Base-by-base conservation (phyloP, 768 basidiomycete species). In the Termitomyces heimii region DNA sequence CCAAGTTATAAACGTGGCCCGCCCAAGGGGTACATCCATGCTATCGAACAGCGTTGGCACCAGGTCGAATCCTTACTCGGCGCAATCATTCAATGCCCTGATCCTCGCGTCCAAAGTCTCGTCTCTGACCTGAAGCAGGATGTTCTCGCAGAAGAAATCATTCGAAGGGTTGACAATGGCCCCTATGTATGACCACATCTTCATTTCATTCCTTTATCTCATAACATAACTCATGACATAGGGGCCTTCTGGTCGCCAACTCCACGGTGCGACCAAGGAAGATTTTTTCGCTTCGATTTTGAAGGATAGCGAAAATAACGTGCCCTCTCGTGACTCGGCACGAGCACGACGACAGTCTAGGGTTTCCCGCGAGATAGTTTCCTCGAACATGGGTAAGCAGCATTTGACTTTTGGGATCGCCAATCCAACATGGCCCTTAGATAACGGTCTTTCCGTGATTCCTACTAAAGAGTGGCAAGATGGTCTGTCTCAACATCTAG, bases 41-140 rank as follows among this genome's bases (percentile, higher is more conserved):
- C 92, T 39, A 93, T 95, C 52, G 93, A 95, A 72, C 88, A 90
- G 58, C 73, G 92, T 64, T 89, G 93, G 84, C 93, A 95, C 64
- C 89, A 94, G 67, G 89, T 94, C 63, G 94, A 95, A 70, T 89
- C 92, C 13, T 73, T 95, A n/a, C 77, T 95, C 5, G 93, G 91
- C 35, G 85, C 88, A 13, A 77, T 95, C 52, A 76, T 94, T 50
- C 82, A 87, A 63, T 89, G 87, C 57, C 77, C 80, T 29, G 86
- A 89, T 68, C 74, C 80, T 18, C 74, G 84, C 56, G 84, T 89
- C 0, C 82, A 85, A 66, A 74, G 72, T 35, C 67, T 91, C 49
- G 75, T 90, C 39, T 72, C 77, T 34, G 85, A 89, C 62, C 69
- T 92, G 45, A 78, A 80, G 53, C 80, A 82, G 59, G 91, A 94